A percentile compares a stretch with the other conserved stretches of the same genome.
These are phyloP conservation scores for Xylaria flabelliformis DNA, from an alignment of 495 filamentous ascomycete species.

Conservation along the genomic window DNA sequence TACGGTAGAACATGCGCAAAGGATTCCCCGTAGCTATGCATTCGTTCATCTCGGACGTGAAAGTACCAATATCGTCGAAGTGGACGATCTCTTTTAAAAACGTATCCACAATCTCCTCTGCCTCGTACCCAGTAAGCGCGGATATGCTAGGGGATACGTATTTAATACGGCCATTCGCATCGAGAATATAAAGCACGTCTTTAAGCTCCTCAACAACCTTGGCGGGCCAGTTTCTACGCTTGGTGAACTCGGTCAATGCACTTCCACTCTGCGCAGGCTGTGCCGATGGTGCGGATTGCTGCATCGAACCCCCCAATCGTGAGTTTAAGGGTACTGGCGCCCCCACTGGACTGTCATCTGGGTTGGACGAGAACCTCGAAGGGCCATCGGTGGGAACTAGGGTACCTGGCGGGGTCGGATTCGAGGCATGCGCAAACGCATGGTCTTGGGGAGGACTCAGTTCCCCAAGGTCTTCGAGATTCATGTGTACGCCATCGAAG, in stretches of 20 bases:
- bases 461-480: slow-evolving; percentile 38
- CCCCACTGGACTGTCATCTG: slow-evolving; percentile 47
- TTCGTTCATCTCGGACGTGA: slow-evolving; percentile 89
- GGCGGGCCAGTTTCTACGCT: slow-evolving; percentile 87
- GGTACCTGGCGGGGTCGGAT: slow-evolving; percentile 31
- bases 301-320: slow-evolving; percentile 26
- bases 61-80: slow-evolving; percentile 83
- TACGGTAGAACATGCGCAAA: slow-evolving; percentile 87
- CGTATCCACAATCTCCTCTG: slow-evolving; percentile 71
- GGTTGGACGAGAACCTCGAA: slow-evolving; percentile 34
- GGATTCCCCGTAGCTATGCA: slow-evolving; percentile 81
- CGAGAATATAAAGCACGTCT: slow-evolving; percentile 87
- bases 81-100: slow-evolving; percentile 85
- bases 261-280: slow-evolving; percentile 61
- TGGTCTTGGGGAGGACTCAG: slow-evolving; percentile 31
- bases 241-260: slow-evolving; percentile 81
- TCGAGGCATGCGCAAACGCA: slow-evolving; percentile 31
- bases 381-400: slow-evolving; percentile 33
- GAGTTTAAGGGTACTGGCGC: slow-evolving; percentile 42
- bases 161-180: slow-evolving; percentile 78
- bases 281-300: slow-evolving; percentile 40
- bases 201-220: slow-evolving; percentile 88
- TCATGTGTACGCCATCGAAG: slow-evolving; percentile 51
- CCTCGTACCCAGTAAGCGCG: slow-evolving; percentile 76
- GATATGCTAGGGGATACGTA: slow-evolving; percentile 84